A percentile compares a stretch with the other conserved stretches of the same genome.
phyloP scores from a whole-genome alignment of 208 protist genomes.

The Leishmania turanica region DNA sequence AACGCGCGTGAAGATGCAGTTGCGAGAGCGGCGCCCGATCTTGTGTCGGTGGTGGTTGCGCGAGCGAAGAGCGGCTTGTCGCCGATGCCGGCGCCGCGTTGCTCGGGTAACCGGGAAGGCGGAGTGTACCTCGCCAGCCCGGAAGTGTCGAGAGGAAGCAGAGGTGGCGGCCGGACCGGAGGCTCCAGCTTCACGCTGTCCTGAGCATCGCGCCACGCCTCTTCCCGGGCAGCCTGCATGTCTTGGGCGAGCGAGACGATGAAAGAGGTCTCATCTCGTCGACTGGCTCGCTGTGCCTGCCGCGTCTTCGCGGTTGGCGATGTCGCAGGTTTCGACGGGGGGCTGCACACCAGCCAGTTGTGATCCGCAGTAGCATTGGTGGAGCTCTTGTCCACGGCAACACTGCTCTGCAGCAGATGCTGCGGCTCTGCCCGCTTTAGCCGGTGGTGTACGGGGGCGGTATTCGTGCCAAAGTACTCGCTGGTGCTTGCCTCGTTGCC shows the following conservation, averaged over 20 bases:
- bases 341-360: conserved; percentile 22
- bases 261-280: conserved; percentile 8
- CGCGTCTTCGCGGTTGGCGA: conserved; percentile 5
- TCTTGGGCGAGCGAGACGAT: conserved; percentile 17
- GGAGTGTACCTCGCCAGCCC: background rate
- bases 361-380: background rate
- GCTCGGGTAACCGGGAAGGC: background rate
- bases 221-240: conserved; percentile 16
- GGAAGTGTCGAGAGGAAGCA: background rate
- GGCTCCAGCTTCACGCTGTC: background rate
- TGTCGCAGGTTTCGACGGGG: background rate
- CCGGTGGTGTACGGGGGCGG: background rate
- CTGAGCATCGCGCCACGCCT: conserved; percentile 22
- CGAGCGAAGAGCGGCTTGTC: background rate
- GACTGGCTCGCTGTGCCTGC: background rate
- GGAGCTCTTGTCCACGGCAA: background rate
- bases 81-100: background rate
- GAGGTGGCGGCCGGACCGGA: background rate
- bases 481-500: background rate
- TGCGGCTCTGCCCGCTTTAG: background rate
- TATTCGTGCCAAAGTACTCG: background rate
- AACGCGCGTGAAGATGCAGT: background rate
- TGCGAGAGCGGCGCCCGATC: background rate
- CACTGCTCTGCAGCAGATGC: background rate
- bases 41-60: background rate